These are phyloP conservation scores for Kentomonas sorsogonicus DNA, from an alignment of 208 protist genomes.

Conservation along the genomic window DNA sequence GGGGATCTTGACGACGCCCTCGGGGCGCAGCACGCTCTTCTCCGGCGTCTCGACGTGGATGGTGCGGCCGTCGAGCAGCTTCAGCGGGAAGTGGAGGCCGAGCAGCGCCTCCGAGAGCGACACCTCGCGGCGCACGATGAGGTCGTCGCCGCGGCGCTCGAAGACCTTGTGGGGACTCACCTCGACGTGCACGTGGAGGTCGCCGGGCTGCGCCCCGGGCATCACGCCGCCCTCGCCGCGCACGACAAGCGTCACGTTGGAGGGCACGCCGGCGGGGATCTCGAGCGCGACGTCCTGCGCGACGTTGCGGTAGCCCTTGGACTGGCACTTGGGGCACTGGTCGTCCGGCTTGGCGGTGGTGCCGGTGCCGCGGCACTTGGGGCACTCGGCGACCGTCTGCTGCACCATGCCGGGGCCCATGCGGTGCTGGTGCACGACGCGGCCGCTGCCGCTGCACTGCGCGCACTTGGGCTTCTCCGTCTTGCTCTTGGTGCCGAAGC, in stretches of 20 bases:
- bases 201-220: slow-evolving; percentile 91
- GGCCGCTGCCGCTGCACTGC: slow-evolving; percentile 91
- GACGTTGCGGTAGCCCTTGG: slow-evolving; percentile 90
- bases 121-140: slow-evolving; percentile 90
- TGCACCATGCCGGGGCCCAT: slow-evolving; percentile 96
- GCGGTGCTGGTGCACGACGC: slow-evolving; percentile 90
- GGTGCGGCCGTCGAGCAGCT: slow-evolving; percentile 88
- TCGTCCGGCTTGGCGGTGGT: slow-evolving; percentile 90
- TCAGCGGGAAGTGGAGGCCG: slow-evolving; percentile 80
- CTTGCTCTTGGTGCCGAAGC: slow-evolving; percentile 86
- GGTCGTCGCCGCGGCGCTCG: slow-evolving; percentile 91
- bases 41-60: slow-evolving; percentile 71
- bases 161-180: slow-evolving; percentile 92
- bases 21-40: slow-evolving; percentile 58
- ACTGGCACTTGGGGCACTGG: slow-evolving; percentile 91
- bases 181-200: slow-evolving; percentile 96
- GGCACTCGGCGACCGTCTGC: slow-evolving; percentile 91
- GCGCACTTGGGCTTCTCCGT: slow-evolving; percentile 86
- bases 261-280: slow-evolving; percentile 94
- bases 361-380: slow-evolving; percentile 91
- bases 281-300: slow-evolving; percentile 93
- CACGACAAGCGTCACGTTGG: slow-evolving; percentile 95
- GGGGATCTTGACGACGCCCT: slow-evolving; percentile 71
- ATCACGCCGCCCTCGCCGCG: slow-evolving; percentile 93
- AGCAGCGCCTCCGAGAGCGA: slow-evolving; percentile 92